Evolutionary conservation across 1,284 basidiomycete species (phyloP).

Genomic region (Ceratobasidium sp.): DNA sequence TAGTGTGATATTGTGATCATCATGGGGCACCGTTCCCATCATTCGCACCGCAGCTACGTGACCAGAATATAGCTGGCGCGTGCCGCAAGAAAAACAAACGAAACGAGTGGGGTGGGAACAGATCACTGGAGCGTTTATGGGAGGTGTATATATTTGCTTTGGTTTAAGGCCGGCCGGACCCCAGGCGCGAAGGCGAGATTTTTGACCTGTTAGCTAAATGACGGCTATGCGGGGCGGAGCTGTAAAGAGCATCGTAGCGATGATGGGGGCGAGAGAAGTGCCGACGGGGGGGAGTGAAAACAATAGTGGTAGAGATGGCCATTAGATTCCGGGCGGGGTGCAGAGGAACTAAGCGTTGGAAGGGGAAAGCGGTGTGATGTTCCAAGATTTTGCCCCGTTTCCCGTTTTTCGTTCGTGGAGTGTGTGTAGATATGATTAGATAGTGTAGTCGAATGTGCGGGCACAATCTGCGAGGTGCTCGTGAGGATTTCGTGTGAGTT

Average conservation of each 20-base stretch:
- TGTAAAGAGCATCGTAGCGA: conserved; percentile 74
- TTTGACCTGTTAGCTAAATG: conserved; percentile 99
- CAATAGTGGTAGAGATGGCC: conserved; percentile 61
- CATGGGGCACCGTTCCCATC: conserved; percentile 32
- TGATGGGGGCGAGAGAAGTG: conserved; percentile 65
- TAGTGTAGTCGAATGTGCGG: too few species aligned
- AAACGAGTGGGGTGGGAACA: too few species aligned
- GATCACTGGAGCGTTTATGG: too few species aligned
- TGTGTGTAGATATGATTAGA: too few species aligned
- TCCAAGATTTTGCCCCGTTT: too few species aligned
- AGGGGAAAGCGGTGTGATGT: too few species aligned
- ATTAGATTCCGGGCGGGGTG: conserved; percentile 16
- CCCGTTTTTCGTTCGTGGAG: too few species aligned
- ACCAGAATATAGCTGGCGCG: conserved; percentile 39
- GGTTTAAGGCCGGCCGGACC: conserved; percentile 27
- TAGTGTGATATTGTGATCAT: conserved; percentile 44
- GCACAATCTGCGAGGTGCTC: too few species aligned
- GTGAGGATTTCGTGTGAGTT: too few species aligned
- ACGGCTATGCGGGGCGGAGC: conserved; percentile 93
- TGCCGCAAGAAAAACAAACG: not conserved
- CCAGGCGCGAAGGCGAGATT: conserved; percentile 90
- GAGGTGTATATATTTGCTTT: conserved; percentile 37
- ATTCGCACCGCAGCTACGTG: conserved; percentile 21
- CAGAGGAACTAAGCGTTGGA: too few species aligned
- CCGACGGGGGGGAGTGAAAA: conserved; percentile 62